These are phyloP conservation scores for Kwoniella newhampshirensis DNA, from an alignment of 768 basidiomycete genomes.

Conservation along the genomic window DNA sequence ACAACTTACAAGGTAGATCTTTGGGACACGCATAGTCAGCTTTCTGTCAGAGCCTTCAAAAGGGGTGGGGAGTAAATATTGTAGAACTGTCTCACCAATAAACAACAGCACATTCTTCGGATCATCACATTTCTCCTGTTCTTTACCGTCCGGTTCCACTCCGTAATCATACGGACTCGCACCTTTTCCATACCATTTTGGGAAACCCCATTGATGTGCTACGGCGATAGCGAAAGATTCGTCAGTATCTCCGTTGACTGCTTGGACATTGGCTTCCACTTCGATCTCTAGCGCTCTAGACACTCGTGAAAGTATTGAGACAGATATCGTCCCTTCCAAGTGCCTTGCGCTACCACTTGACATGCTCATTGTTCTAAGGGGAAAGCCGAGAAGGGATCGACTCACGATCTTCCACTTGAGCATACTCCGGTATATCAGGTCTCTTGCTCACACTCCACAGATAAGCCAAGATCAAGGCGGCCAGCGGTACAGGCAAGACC, in stretches of 20 bases:
- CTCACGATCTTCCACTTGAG: constrained; percentile 18
- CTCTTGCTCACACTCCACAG: constrained; percentile 2
- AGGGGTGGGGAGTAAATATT: too few relatives aligned
- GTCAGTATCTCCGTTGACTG: too few relatives aligned
- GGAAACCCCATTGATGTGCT: constrained; percentile 22
- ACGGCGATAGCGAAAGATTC: not conserved
- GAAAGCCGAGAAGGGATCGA: not conserved
- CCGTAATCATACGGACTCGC: constrained; percentile 9
- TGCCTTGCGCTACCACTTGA: too few relatives aligned
- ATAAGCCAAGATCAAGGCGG: constrained; percentile 6
- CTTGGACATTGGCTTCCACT: too few relatives aligned
- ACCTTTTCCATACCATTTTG: constrained; percentile 15
- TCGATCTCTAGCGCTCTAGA: too few relatives aligned
- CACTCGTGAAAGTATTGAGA: too few relatives aligned
- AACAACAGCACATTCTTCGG: constrained; percentile 15
- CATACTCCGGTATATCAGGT: constrained; percentile 15
- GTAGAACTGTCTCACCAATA: constrained; percentile 6
- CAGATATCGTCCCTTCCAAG: too few relatives aligned
- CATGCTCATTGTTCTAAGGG: too few relatives aligned
- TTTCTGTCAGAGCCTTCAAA: too few relatives aligned
- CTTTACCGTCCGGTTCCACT: not conserved
- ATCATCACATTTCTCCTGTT: constrained; percentile 17
- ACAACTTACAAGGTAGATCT: constrained; percentile 21
- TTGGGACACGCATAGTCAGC: not conserved
- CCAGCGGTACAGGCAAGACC: constrained; percentile 8